Evolutionary conservation across 441 rosid species (phyloP), one percentile per base, ranked within the genome.

Genomic region (Jatropha podagrica): DNA sequence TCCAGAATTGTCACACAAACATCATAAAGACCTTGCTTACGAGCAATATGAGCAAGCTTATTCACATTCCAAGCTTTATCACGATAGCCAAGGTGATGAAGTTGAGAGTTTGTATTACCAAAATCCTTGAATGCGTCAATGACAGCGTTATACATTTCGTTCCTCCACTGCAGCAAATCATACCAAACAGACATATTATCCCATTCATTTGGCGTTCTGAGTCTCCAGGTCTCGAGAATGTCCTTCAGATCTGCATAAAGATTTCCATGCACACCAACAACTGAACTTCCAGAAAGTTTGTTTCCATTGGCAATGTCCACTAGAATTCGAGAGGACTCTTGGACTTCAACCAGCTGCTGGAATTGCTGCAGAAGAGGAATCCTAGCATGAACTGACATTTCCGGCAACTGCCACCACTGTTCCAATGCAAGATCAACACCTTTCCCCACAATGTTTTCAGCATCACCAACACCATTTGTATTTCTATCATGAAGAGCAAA

Each of bases 341-440:
- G 98, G 76, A 94, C 98, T 86, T 96, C 99, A 75, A 94, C 96
- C 68, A 96, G 83, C 85, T 96, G 98, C 83, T 96, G 99, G 82
- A 96, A 96, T 81, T 96, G 97, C 86, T 92, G 98, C 83, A 96
- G 83, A 72, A 96, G 92, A 73, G 98, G 98, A 81, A 96, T 86
- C 87, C 91, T 94, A 51, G 98, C 89, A 84, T 92, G 98, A 75
- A 90, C 90, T 51, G 96, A 94, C 90, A 96, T 89, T 85, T 96
- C 98, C 76, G 99, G 99, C 84, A 96, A 88, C 84, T 91, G 98
- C 98, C 99, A 96, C 98, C 99, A 96, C 77, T 91, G 97, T 76
- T 91, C 97, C 73, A 96, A 82, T 59, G 98, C 95, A 86, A 91
- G 96, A 83, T 96, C 98, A 80, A 94, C 95, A 71, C 98, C 98